These are phyloP conservation scores for Colletotrichum sp. DNA, from an alignment of 2,329 filamentous ascomycete species.

Conservation along the genomic window DNA sequence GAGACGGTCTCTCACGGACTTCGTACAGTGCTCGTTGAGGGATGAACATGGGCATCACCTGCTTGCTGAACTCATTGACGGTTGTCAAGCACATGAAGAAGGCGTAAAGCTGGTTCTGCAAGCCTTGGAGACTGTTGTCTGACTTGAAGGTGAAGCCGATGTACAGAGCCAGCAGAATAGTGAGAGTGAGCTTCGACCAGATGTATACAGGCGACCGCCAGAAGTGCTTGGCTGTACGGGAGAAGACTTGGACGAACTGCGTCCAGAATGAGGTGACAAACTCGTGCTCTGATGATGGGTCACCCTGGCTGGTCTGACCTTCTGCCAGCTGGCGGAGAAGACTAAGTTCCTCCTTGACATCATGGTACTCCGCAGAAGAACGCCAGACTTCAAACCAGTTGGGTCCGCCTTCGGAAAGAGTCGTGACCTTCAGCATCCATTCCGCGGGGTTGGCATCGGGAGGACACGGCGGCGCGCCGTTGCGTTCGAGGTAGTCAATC, in stretches of 20 bases:
- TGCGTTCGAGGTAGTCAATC: slow-evolving; percentile 63
- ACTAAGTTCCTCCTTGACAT: slow-evolving; percentile 31
- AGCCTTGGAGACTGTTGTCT: slow-evolving; percentile 62
- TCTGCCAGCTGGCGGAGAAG: slow-evolving; percentile 37
- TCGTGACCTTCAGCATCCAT: slow-evolving; percentile 62
- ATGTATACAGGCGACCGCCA: slow-evolving; percentile 77
- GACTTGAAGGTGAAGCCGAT: slow-evolving; percentile 70
- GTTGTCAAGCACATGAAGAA: slow-evolving; percentile 75
- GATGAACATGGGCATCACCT: slow-evolving; percentile 75
- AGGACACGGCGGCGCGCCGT: slow-evolving; percentile 61
- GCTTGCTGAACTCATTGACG: slow-evolving; percentile 66
- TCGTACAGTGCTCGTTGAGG: slow-evolving; percentile 71
- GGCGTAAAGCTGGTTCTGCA: slow-evolving; percentile 72
- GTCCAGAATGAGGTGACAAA: slow-evolving; percentile 72
- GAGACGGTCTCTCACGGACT: slow-evolving; percentile 70
- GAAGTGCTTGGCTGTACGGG: slow-evolving; percentile 73
- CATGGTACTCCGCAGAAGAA: slow-evolving; percentile 30
- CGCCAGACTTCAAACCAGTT: slow-evolving; percentile 43
- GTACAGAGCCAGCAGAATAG: slow-evolving; percentile 56
- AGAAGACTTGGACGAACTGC: slow-evolving; percentile 65
- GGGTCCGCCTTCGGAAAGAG: slow-evolving; percentile 25
- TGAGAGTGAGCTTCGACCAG: slow-evolving; percentile 67
- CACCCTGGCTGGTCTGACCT: slow-evolving; percentile 28
- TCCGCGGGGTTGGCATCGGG: slow-evolving; percentile 68
- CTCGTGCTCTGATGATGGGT: slow-evolving; percentile 47